These are phyloP conservation scores for Colletotrichum sp. DNA, from an alignment of 2,329 filamentous ascomycete genomes.

Conservation along the genomic window DNA sequence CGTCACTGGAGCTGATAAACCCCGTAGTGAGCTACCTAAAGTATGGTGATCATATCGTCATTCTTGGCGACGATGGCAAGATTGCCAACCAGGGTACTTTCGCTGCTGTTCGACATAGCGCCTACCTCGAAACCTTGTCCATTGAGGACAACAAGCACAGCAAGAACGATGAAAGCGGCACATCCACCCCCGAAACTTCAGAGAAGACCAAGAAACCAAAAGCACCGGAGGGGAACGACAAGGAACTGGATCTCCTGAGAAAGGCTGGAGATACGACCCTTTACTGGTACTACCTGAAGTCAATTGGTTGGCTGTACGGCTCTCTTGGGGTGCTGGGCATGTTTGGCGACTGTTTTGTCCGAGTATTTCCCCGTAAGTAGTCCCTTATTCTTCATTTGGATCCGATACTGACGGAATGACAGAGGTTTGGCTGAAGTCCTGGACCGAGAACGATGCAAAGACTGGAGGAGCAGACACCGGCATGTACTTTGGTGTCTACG, in stretches of 20 bases:
- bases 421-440: slow-evolving; percentile 20
- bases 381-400: accelerated
- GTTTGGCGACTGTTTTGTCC: not conserved
- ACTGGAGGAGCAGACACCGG: slow-evolving; percentile 9
- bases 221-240: not conserved
- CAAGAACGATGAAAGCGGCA: not conserved
- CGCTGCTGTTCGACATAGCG: not conserved
- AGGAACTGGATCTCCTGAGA: slow-evolving; percentile 1
- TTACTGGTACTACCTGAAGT: slow-evolving; percentile 11
- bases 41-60: not conserved
- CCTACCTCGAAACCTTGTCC: not conserved
- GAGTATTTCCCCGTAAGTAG: slow-evolving; percentile 1
- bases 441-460: slow-evolving; percentile 22
- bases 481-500: slow-evolving; percentile 32
- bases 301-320: slow-evolving; percentile 3
- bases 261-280: not conserved
- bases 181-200: not conserved
- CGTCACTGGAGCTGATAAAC: not conserved
- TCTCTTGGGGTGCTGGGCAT: not conserved
- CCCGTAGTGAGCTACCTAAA: not conserved
- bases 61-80: not conserved
- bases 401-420: not conserved
- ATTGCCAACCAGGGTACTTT: not conserved
- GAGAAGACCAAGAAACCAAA: not conserved
- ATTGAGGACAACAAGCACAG: not conserved